Conservation (phyloP, 2,329 filamentous ascomycete genomes). For the Trichoderma sp. region DNA sequence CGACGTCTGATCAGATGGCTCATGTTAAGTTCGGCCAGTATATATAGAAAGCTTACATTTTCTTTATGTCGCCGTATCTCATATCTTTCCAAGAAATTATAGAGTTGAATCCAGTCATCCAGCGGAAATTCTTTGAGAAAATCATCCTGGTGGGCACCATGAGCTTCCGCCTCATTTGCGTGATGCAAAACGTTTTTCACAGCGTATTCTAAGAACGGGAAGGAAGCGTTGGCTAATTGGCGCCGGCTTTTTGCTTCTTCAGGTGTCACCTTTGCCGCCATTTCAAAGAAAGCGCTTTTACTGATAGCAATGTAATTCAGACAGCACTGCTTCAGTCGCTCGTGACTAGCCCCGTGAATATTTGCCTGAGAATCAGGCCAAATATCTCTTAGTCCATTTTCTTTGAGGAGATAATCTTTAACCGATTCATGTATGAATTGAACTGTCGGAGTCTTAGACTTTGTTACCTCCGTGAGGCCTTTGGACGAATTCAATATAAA, state of each 20-base stretch:
- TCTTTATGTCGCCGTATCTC: background rate
- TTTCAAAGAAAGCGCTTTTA: background rate
- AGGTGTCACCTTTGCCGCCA: background rate
- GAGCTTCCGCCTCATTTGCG: background rate
- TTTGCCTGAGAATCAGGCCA: background rate
- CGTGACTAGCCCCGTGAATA: background rate
- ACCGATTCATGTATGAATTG: slow-evolving; percentile 56
- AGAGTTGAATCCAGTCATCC: background rate
- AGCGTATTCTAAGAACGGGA: background rate
- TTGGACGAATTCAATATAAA: slow-evolving; percentile 46
- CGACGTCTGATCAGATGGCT: background rate
- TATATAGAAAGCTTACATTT: background rate
- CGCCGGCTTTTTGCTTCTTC: background rate
- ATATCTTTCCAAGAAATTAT: background rate
- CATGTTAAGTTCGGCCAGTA: background rate
- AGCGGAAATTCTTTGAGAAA: background rate
- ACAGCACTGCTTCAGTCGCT: background rate
- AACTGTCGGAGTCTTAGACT: slow-evolving; percentile 31
- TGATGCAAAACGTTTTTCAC: background rate
- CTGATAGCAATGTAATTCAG: background rate
- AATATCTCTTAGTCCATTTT: slow-evolving; percentile 31
- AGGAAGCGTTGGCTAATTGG: background rate
- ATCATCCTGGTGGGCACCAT: background rate
- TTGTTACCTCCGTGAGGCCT: slow-evolving; percentile 45
- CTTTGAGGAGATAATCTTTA: slow-evolving; percentile 46